Base-by-base conservation (phyloP, 2,329 filamentous ascomycete genomes). In the Curvularia lunata region DNA sequence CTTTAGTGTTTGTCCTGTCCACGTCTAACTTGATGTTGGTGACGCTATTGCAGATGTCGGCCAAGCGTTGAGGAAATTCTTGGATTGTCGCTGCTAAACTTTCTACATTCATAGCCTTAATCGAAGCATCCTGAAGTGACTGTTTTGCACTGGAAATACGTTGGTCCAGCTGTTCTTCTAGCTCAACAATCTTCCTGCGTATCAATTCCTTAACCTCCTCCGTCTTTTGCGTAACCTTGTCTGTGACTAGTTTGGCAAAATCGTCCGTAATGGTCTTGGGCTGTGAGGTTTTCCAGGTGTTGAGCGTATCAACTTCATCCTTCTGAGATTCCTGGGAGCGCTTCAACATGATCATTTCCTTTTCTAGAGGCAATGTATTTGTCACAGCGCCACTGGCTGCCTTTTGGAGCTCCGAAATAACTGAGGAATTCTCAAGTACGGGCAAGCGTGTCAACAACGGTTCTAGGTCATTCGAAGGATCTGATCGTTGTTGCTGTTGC, bases 271-370 rank as follows among this genome's bases (percentile, higher is more conserved):
- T 48, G 25, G 34, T 10, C 2, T 34, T 41, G n/a, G 49, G 40
- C 38, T 53, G 48, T 13, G 40, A 37, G 7, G 25, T 19, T 48
- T 54, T 54, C 48, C 52, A 54, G 8, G 1, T 56, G 16, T 42
- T 52, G 8, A 42, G 41, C 40, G 10, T n/a, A 8, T 5, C 28
- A 5, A 34, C n/a, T n/a, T 34, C 32, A 16, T 6, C 1, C 12
- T 1, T 34, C 13, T 34, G 32, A 9, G 32, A 16, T 34, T 34
- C 32, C 13, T 34, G 32, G 12, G 32, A 37, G 34, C 34, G 16
- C 16, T 37, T 37, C 34, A 16, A 37, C 16, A 1, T 9, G 34
- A 18, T 18, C 1, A 48, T n/a, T 5, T 48, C 42, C 13, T 42
- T 32, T 16, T 47, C 40, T 10, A 47, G 21, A 6, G 10, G 3